A percentile compares a stretch with the other conserved stretches of the same genome.
phyloP scores from a whole-genome alignment of 345 rosid species.

The Populus nigra region DNA sequence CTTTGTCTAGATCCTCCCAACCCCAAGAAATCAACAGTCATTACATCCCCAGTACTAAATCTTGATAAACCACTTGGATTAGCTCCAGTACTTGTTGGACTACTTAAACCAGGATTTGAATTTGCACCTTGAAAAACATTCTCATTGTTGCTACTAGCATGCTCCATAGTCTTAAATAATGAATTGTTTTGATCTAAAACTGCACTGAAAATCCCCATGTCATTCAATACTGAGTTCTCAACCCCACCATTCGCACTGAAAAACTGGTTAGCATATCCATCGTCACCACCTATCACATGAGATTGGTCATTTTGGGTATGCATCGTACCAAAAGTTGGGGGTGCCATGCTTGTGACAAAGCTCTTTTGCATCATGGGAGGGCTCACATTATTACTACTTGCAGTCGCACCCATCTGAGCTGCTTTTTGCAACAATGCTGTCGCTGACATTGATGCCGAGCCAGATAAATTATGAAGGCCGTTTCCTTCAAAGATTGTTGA shows the following conservation, averaged over 20 bases:
- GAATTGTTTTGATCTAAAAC: slow-evolving; percentile 21
- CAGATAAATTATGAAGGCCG: slow-evolving; percentile 4
- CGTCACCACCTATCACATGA: background rate
- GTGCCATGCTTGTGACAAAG: slow-evolving; percentile 25
- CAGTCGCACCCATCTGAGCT: slow-evolving; percentile 55
- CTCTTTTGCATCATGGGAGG: slow-evolving; percentile 20
- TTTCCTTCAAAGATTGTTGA: slow-evolving; percentile 21
- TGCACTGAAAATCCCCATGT: slow-evolving; percentile 23
- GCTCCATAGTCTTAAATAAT: slow-evolving; percentile 20
- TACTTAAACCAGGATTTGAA: slow-evolving; percentile 11
- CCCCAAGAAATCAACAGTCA: slow-evolving; percentile 65
- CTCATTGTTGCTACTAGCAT: background rate
- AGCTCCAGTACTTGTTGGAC: background rate
- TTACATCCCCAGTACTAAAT: slow-evolving; percentile 28
- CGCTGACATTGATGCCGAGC: slow-evolving; percentile 45
- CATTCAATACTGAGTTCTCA: slow-evolving; percentile 4
- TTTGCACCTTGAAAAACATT: slow-evolving; percentile 13
- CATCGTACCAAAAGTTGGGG: slow-evolving; percentile 25
- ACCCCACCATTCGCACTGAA: slow-evolving; percentile 14
- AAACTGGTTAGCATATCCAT: slow-evolving; percentile 17
- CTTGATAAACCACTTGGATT: slow-evolving; percentile 17
- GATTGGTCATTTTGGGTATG: slow-evolving; percentile 8
- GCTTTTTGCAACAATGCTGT: slow-evolving; percentile 55
- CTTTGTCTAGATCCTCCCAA: slow-evolving; percentile 41
- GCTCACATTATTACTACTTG: slow-evolving; percentile 19